A percentile compares a stretch with the other conserved stretches of the same genome.
phyloP scores from a whole-genome alignment of 2,329 filamentous ascomycete genomes.

The Fonsecaea monophora region DNA sequence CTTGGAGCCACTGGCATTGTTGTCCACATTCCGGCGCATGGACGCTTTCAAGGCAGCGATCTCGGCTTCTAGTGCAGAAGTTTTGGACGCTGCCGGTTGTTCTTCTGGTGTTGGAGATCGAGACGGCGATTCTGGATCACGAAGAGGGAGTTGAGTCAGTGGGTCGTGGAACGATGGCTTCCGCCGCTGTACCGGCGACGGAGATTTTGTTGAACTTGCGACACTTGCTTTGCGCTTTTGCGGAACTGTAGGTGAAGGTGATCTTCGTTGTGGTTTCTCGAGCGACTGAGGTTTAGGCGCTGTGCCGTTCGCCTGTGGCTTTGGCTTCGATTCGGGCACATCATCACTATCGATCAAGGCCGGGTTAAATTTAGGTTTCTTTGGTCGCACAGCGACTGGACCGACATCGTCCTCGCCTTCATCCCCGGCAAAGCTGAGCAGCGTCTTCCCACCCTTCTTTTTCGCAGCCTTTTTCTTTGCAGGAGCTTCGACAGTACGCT shows the following conservation, averaged over 20 bases:
- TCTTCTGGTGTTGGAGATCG: conserved; percentile 44
- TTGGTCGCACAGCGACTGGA: conserved; percentile 47
- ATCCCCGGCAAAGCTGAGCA: conserved; percentile 57
- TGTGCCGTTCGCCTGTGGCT: conserved; percentile 23
- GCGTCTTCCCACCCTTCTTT: conserved; percentile 51
- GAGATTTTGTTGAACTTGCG: conserved; percentile 21
- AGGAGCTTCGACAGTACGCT: conserved; percentile 38
- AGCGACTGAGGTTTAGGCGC: conserved; percentile 8
- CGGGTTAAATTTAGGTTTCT: conserved; percentile 58
- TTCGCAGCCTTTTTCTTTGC: conserved; percentile 48
- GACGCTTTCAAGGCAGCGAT: conserved; percentile 55
- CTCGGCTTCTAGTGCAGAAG: conserved; percentile 49
- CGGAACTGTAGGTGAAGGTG: conserved; percentile 43
- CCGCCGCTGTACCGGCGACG: conserved; percentile 40
- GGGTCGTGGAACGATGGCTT: conserved; percentile 51
- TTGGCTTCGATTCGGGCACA: conserved; percentile 15
- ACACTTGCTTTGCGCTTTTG: conserved; percentile 37
- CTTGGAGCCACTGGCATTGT: conserved; percentile 43
- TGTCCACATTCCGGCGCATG: conserved; percentile 53
- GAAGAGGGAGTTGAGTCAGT: conserved; percentile 53
- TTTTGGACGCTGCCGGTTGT: conserved; percentile 40
- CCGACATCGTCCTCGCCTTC: conserved; percentile 47
- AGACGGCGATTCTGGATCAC: conserved; percentile 52
- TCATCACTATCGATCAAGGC: conserved; percentile 47
- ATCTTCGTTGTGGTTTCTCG: conserved; percentile 42